Base-by-base conservation (phyloP, 192 early-diverging fungal genomes). In the Thamnidium elegans region DNA sequence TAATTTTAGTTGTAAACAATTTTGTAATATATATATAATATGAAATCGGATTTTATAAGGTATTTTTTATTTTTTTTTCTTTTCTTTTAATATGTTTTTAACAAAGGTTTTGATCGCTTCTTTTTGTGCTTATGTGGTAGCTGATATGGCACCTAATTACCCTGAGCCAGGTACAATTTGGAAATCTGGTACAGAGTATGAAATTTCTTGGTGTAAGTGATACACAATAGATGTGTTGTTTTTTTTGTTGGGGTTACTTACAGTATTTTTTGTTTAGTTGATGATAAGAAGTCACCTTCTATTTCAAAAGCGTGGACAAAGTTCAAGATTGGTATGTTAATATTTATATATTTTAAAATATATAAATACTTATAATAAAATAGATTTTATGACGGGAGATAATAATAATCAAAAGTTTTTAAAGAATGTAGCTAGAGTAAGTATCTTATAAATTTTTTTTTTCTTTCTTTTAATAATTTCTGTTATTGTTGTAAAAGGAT, bases 311-410 rank as follows among this genome's bases (percentile, higher is more conserved):
- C 21, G 15, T 74, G 72, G 72, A 63, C 50, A 42, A 55, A 61
- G 10, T 74, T 74, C 47, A 61, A 53, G 19, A 74, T 74, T 21
- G 72, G 72, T 74, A 66, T 34, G 20, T 26, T 39, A 4, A 45
- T 11, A 30, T 3, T 43, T 6, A n/a, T n/a, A n/a, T n/a, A 45
- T 55, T 6, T 17, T 30, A 30, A 32, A 17, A 6, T 3, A 39
- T 1, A 10, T 39, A 39, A 1, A 9, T 55, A 32, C 30, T 30
- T 34, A 15, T 32, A 43, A 26, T 50, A 4, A 7, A 31, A 11
- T 69, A 74, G 74, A 76, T 56, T 68, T 76, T 21, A 76, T 76
- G 74, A 76, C 74, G 11, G 74, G 74, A 17, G 74, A 76, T 21
- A 69, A 76, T 63, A 10, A 31, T 4, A 36, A 71, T 3, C 74